Evolutionary conservation across 306 rosid species (phyloP).

Genomic region (Luffa acutangula): DNA sequence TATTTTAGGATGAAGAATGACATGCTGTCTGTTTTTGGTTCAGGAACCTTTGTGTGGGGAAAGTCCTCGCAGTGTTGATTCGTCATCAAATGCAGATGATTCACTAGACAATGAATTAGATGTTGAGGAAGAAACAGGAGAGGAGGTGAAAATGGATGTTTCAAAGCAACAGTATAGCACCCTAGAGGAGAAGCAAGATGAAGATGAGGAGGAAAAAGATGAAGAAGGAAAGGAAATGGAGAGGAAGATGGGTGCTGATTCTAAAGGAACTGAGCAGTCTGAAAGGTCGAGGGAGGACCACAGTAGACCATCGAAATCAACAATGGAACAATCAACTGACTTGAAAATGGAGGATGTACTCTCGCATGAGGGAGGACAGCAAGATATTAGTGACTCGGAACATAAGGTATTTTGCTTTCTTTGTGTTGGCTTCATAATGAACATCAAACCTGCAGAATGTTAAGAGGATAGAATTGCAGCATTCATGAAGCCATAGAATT

Average conservation of each 20-base stretch:
- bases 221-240: slow-evolving; percentile 36
- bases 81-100: slow-evolving; percentile 62
- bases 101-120: slow-evolving; percentile 38
- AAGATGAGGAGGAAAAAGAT: slow-evolving; percentile 27
- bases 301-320: slow-evolving; percentile 11
- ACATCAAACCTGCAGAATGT: background rate
- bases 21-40: slow-evolving; percentile 7
- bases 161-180: slow-evolving; percentile 37
- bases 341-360: slow-evolving; percentile 24
- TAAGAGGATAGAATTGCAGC: no score
- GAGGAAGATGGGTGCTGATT: slow-evolving; percentile 29
- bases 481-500: background rate
- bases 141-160: slow-evolving; percentile 34
- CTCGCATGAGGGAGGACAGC: background rate
- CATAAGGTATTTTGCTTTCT: slow-evolving; percentile 36
- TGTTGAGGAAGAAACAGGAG: slow-evolving; percentile 42
- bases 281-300: slow-evolving; percentile 25
- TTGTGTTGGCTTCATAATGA: background rate
- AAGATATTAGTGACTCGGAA: slow-evolving; percentile 17
- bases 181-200: slow-evolving; percentile 34
- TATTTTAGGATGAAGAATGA: background rate
- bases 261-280: slow-evolving; percentile 30
- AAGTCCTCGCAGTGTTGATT: slow-evolving; percentile 65
- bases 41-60: slow-evolving; percentile 52
- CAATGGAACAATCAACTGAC: slow-evolving; percentile 22